Conservation (phyloP, 495 filamentous ascomycete species). For the Oidiodendron maius region DNA sequence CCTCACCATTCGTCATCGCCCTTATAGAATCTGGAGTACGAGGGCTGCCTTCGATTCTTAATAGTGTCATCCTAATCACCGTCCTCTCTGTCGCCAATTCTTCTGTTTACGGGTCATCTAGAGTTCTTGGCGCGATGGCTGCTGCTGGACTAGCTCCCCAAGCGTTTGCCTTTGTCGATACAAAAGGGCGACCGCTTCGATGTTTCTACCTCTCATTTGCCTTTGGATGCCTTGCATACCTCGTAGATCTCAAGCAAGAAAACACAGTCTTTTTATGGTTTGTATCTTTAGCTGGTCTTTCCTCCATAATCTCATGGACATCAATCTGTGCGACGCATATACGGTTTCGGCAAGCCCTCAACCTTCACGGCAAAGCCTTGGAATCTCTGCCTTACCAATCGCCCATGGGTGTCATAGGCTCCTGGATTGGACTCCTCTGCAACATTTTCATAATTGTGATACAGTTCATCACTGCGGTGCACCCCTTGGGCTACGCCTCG, state of each 20-base stretch:
- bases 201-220: conserved; percentile 62
- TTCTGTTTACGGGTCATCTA: conserved; percentile 81
- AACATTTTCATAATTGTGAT: conserved; percentile 79
- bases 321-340: conserved; percentile 87
- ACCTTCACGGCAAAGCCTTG: conserved; percentile 60
- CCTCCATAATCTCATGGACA: conserved; percentile 87
- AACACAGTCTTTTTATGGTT: conserved; percentile 77
- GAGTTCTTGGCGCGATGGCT: conserved; percentile 79
- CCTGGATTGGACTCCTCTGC: conserved; percentile 74
- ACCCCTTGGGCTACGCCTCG: conserved; percentile 52
- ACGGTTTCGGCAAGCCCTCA: conserved; percentile 84
- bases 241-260: conserved; percentile 61
- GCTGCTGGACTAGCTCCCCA: conserved; percentile 78
- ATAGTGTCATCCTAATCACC: conserved; percentile 82
- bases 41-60: conserved; percentile 78
- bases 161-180: conserved; percentile 77
- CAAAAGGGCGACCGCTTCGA: conserved; percentile 73
- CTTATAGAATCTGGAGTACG: conserved; percentile 76
- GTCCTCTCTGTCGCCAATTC: conserved; percentile 89
- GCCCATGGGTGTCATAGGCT: conserved; percentile 75
- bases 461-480: conserved; percentile 89
- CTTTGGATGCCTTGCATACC: conserved; percentile 72
- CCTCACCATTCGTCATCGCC: conserved; percentile 87
- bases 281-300: conserved; percentile 81
- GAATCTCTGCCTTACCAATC: conserved; percentile 75